These are phyloP conservation scores for Kazachstania psychrophila DNA, from an alignment of 805 yeast genomes.

Conservation along the genomic window DNA sequence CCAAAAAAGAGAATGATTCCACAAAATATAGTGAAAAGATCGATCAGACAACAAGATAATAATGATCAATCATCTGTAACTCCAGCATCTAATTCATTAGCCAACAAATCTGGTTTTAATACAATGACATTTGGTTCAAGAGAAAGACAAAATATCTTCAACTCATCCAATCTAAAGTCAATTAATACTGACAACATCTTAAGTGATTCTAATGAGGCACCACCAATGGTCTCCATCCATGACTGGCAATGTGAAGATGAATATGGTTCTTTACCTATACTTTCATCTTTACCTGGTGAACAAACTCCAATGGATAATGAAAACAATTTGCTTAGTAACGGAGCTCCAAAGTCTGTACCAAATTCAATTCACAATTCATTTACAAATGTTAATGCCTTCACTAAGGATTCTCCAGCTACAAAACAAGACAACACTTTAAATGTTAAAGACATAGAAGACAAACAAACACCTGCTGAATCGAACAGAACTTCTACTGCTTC, in stretches of 20 bases:
- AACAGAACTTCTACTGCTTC: not conserved
- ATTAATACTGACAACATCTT: constrained; percentile 9
- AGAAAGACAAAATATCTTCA: constrained; percentile 12
- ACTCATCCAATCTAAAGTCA: constrained; percentile 1
- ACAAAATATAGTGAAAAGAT: constrained; percentile 37
- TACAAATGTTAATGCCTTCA: constrained; percentile 13
- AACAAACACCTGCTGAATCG: no score
- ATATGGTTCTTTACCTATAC: constrained; percentile 9
- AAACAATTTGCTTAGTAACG: not conserved
- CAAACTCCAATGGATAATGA: constrained; percentile 1
- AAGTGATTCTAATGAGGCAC: constrained; percentile 33
- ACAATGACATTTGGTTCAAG: constrained; percentile 34
- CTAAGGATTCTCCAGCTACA: constrained; percentile 6
- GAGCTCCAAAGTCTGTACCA: not conserved
- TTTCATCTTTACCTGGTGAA: not conserved
- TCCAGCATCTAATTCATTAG: not conserved
- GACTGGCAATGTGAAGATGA: constrained; percentile 36
- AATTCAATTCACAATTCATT: not conserved
- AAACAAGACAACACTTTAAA: constrained; percentile 1
- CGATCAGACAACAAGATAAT: constrained; percentile 10
- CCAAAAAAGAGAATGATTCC: constrained; percentile 42
- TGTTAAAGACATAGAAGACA: no score
- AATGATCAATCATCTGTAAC: not conserved
- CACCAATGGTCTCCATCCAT: constrained; percentile 34
- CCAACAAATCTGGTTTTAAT: constrained; percentile 29